phyloP scores from a whole-genome alignment of 2,329 filamentous ascomycete genomes.

The Didymella lethalis region DNA sequence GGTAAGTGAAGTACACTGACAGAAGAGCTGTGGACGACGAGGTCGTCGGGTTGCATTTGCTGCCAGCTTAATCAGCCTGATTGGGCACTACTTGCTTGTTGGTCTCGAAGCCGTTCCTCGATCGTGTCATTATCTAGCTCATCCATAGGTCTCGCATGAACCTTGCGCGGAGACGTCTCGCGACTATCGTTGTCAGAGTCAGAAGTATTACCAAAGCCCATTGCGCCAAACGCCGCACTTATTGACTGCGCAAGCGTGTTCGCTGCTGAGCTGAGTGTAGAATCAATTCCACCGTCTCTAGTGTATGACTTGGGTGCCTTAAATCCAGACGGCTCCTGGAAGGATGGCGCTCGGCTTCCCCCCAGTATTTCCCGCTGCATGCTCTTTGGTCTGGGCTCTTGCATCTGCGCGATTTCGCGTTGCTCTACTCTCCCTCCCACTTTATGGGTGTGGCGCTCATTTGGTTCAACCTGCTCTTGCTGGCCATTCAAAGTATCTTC shows the following conservation, averaged over 20 bases:
- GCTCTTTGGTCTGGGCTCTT: not conserved
- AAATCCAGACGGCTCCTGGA: slow-evolving; percentile 13
- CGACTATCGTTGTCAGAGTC: not conserved
- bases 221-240: slow-evolving; percentile 35
- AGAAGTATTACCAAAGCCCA: slow-evolving; percentile 45
- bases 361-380: slow-evolving; percentile 15
- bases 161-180: slow-evolving; percentile 1
- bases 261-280: not conserved
- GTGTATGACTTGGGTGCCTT: slow-evolving; percentile 11
- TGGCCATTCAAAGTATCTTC: slow-evolving; percentile 42
- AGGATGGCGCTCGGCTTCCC: slow-evolving; percentile 10
- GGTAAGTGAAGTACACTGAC: not conserved
- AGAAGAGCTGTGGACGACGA: too few relatives aligned
- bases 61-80: not conserved
- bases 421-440: not conserved
- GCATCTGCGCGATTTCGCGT: too few relatives aligned
- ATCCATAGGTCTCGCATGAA: slow-evolving; percentile 34
- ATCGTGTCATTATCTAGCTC: slow-evolving; percentile 35
- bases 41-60: too few relatives aligned
- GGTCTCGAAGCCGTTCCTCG: slow-evolving; percentile 33
- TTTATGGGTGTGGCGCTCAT: not conserved
- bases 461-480: not conserved
- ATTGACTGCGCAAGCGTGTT: slow-evolving; percentile 37
- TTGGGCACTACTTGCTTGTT: slow-evolving; percentile 23
- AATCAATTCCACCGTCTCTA: not conserved